Evolutionary conservation across 352 stramenopile species (phyloP).

Genomic region (Pythium myriotylum): DNA sequence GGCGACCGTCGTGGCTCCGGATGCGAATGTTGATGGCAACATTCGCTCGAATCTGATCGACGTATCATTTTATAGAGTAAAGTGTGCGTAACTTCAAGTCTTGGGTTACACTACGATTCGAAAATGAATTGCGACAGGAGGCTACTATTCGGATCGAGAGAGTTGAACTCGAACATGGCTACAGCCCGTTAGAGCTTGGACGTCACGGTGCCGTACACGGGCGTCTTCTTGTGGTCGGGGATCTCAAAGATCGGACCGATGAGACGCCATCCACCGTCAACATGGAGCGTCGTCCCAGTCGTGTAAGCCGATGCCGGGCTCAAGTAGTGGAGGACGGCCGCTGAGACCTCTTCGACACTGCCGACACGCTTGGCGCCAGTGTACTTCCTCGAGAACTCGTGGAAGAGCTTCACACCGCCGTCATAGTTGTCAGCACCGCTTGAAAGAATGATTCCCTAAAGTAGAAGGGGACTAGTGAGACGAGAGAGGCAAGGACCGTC

Average conservation of each 20-base stretch:
- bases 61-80: conserved; percentile 12
- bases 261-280: conserved; percentile 87
- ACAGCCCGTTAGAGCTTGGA: conserved; percentile 48
- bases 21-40: conserved; percentile 30
- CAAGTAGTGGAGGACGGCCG: conserved; percentile 89
- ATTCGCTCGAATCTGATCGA: conserved; percentile 6
- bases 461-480: conserved; percentile 1
- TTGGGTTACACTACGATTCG: conserved; percentile 20
- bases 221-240: conserved; percentile 75
- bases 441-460: conserved; percentile 61
- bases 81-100: conserved; percentile 27
- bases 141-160: conserved; percentile 1
- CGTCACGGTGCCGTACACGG: conserved; percentile 66
- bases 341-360: conserved; percentile 91
- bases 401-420: conserved; percentile 76
- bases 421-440: conserved; percentile 87
- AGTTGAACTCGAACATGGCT: conserved; percentile 16
- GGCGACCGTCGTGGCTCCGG: neutral
- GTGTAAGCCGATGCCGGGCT: conserved; percentile 89
- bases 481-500: neutral
- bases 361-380: conserved; percentile 86
- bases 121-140: conserved; percentile 26
- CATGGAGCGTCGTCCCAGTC: conserved; percentile 86
- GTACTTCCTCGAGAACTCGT: conserved; percentile 69
- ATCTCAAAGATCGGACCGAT: conserved; percentile 74